Conservation (phyloP, 495 filamentous ascomycete genomes). For the Chaetomium fimeti region DNA sequence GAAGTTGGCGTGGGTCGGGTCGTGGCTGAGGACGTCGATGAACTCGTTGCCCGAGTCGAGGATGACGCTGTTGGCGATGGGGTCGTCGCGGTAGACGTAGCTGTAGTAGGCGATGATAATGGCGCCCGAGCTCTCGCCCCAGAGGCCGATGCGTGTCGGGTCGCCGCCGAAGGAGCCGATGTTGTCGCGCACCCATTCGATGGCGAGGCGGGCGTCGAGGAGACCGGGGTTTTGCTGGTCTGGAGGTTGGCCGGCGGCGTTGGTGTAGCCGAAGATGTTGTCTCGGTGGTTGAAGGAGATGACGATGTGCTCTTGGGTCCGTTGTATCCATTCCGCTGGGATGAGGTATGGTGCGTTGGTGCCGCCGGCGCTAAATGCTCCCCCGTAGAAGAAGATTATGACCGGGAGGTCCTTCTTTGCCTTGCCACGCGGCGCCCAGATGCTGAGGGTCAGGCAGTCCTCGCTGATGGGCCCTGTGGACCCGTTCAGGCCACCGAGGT, state of each 20-base stretch:
- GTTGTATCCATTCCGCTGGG: conserved; percentile 44
- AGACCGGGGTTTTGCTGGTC: conserved; percentile 57
- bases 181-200: conserved; percentile 58
- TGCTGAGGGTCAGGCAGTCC: conserved; percentile 58
- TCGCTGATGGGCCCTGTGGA: conserved; percentile 38
- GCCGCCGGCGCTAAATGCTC: conserved; percentile 32
- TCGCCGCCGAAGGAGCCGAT: conserved; percentile 62
- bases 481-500: conserved; percentile 26
- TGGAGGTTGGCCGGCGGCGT: conserved; percentile 32
- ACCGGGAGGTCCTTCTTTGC: conserved; percentile 33
- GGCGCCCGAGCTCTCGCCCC: conserved; percentile 56
- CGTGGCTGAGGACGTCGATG: conserved; percentile 7
- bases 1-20: conserved; percentile 7
- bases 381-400: conserved; percentile 38
- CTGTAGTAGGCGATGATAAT: conserved; percentile 53
- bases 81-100: conserved; percentile 50
- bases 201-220: conserved; percentile 61
- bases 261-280: conserved; percentile 64
- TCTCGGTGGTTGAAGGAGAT: conserved; percentile 65
- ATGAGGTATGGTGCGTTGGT: conserved; percentile 30
- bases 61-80: conserved; percentile 50
- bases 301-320: conserved; percentile 54
- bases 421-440: conserved; percentile 34
- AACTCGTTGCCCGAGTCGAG: conserved; percentile 31
- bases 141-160: conserved; percentile 51